Percentiles rank a stretch among this genome's conserved stretches.
phyloP scores from a whole-genome alignment of 78 protist species.

The Guillardia theta region DNA sequence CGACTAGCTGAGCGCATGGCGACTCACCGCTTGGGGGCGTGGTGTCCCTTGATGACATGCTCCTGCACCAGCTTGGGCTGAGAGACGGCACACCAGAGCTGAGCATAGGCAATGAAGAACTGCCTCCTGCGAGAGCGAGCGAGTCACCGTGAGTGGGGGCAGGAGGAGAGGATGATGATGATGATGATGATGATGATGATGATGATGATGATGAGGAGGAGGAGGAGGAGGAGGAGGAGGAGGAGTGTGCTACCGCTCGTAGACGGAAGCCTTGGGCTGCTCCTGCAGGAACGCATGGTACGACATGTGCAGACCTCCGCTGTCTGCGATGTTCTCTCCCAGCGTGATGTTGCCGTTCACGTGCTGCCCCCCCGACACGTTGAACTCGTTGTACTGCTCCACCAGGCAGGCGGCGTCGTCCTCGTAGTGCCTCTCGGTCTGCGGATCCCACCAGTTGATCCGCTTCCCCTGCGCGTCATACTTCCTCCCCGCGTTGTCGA shows the following conservation, averaged over 20 bases:
- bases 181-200: neutral
- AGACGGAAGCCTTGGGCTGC: neutral
- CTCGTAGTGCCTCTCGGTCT: neutral
- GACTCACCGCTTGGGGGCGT: neutral
- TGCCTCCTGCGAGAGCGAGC: neutral
- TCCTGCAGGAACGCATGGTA: neutral
- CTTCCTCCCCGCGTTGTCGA: neutral
- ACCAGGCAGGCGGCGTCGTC: neutral
- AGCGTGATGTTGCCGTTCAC: slow-evolving; percentile 21
- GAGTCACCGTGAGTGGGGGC: neutral
- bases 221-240: neutral
- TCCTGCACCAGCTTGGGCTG: neutral
- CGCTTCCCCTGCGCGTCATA: neutral
- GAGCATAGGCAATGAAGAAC: slow-evolving; percentile 22
- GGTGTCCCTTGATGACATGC: neutral
- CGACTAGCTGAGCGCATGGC: no score
- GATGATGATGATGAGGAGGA: neutral
- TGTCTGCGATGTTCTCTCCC: slow-evolving; percentile 24
- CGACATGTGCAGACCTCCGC: neutral
- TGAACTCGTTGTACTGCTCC: neutral
- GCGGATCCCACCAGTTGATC: slow-evolving; percentile 1
- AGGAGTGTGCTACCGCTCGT: neutral
- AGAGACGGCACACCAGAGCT: neutral
- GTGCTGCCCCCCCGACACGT: neutral
- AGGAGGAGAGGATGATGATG: neutral